Conservation (phyloP, 768 basidiomycete species). For the Dentipellis fragilis region DNA sequence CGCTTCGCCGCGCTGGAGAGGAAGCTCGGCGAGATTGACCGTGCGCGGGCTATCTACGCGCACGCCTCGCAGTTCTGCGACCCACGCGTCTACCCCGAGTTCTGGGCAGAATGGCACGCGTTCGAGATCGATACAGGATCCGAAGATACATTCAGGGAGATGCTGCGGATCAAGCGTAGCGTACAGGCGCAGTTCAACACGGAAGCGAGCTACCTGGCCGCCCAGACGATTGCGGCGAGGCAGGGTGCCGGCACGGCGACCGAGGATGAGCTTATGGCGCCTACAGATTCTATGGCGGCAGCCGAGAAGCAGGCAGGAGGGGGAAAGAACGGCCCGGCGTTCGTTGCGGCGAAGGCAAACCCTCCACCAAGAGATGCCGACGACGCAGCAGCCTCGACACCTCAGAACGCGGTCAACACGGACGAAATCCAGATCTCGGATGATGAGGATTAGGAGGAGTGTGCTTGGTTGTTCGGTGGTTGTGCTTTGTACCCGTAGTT, state of each 20-base stretch:
- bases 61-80: slow-evolving; percentile 99
- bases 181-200: slow-evolving; percentile 99
- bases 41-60: slow-evolving; percentile 92
- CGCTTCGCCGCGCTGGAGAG: slow-evolving; percentile 93
- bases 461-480: slow-evolving; percentile 4
- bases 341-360: slow-evolving; percentile 63
- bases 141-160: slow-evolving; percentile 95
- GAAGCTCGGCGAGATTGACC: slow-evolving; percentile 97
- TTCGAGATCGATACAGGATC: slow-evolving; percentile 99
- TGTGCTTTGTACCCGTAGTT: background rate
- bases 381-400: slow-evolving; percentile 22
- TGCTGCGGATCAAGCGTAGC: slow-evolving; percentile 92
- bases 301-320: slow-evolving; percentile 58
- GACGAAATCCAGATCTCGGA: slow-evolving; percentile 89
- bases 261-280: slow-evolving; percentile 28
- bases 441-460: slow-evolving; percentile 47
- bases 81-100: slow-evolving; percentile 80
- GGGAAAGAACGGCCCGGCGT: slow-evolving; percentile 48
- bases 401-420: slow-evolving; percentile 35
- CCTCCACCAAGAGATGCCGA: slow-evolving; percentile 32
- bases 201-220: slow-evolving; percentile 86
- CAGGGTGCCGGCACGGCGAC: slow-evolving; percentile 38
- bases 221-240: slow-evolving; percentile 71
- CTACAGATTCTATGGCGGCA: slow-evolving; percentile 79
- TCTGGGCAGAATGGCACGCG: slow-evolving; percentile 95